Evolutionary conservation across 768 basidiomycete genomes (phyloP).

Genomic region (Obba rivulosa): DNA sequence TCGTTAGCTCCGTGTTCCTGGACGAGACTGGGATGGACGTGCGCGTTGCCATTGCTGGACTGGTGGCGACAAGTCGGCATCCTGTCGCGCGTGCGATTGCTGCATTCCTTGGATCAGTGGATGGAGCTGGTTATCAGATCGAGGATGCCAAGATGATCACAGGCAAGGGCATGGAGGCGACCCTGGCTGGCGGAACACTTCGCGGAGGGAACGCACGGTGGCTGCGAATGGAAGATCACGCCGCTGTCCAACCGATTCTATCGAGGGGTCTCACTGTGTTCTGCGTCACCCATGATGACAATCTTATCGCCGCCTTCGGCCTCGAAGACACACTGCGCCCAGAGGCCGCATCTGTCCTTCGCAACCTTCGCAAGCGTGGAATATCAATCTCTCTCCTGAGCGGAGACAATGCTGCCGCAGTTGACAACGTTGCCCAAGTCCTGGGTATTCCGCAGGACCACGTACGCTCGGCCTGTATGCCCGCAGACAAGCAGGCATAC

Average conservation of each 20-base stretch:
- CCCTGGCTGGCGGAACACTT: slow-evolving; percentile 25
- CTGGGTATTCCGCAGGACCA: slow-evolving; percentile 34
- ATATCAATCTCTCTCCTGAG: slow-evolving; percentile 42
- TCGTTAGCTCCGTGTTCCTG: slow-evolving; percentile 29
- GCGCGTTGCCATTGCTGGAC: slow-evolving; percentile 17
- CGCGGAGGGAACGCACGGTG: slow-evolving; percentile 33
- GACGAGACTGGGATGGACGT: slow-evolving; percentile 7
- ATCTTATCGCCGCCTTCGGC: slow-evolving; percentile 31
- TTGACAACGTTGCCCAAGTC: slow-evolving; percentile 31
- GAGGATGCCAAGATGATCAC: slow-evolving; percentile 24
- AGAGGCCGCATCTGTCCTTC: slow-evolving; percentile 33
- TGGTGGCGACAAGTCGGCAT: slow-evolving; percentile 30
- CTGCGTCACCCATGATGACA: slow-evolving; percentile 27
- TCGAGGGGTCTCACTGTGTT: slow-evolving; percentile 40
- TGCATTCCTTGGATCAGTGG: slow-evolving; percentile 19
- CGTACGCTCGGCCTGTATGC: slow-evolving; percentile 38
- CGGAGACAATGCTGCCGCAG: slow-evolving; percentile 43
- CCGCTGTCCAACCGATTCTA: slow-evolving; percentile 26
- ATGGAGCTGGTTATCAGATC: slow-evolving; percentile 3
- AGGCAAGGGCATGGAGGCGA: slow-evolving; percentile 32
- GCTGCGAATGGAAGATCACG: slow-evolving; percentile 24
- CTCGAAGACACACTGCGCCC: slow-evolving; percentile 41
- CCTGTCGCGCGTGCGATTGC: slow-evolving; percentile 31
- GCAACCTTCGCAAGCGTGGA: slow-evolving; percentile 27
- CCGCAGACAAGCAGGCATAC: slow-evolving; percentile 38